These are phyloP conservation scores for Leccinum pachyderme DNA, from an alignment of 1,284 basidiomycete genomes.

Conservation along the genomic window DNA sequence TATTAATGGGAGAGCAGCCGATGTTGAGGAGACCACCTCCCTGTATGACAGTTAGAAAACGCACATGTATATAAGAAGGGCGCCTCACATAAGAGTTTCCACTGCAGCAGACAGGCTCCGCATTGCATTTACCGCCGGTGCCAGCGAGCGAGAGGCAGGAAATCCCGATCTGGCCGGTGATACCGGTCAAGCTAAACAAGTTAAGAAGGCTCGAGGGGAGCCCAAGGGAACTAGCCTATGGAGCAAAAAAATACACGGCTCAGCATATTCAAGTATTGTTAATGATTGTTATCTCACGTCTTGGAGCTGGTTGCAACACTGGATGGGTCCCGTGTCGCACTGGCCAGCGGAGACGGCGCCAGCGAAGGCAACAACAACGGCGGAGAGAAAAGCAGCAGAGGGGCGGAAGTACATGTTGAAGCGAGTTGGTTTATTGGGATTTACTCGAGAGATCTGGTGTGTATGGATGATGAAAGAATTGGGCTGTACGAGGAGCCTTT, in stretches of 20 bases:
- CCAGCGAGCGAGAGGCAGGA: conserved; percentile 10
- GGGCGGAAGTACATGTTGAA: conserved; percentile 15
- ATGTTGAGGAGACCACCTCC: conserved; percentile 10
- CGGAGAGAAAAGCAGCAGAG: conserved; percentile 7
- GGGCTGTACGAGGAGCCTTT: not conserved
- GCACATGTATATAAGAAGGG: not conserved
- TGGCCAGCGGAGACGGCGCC: conserved; percentile 6
- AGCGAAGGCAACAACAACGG: conserved; percentile 7
- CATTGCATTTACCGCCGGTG: conserved; percentile 2
- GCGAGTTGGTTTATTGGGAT: not conserved
- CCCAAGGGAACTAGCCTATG: not conserved
- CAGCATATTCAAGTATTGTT: not conserved
- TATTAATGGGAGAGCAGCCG: conserved; percentile 14
- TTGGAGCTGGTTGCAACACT: conserved; percentile 14
- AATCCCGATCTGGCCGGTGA: conserved; percentile 7
- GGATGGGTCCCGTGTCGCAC: conserved; percentile 17
- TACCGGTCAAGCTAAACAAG: not conserved
- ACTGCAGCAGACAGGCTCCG: conserved; percentile 19
- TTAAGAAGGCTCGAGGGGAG: not conserved
- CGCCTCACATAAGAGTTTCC: conserved; percentile 16
- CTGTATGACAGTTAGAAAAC: not conserved
- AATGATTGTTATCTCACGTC: not conserved
- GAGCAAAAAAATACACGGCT: not conserved
- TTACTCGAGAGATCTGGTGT: not conserved
- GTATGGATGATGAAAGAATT: not conserved